These are phyloP conservation scores for Leishmania arabica DNA, from an alignment of 208 protist genomes.

Conservation along the genomic window DNA sequence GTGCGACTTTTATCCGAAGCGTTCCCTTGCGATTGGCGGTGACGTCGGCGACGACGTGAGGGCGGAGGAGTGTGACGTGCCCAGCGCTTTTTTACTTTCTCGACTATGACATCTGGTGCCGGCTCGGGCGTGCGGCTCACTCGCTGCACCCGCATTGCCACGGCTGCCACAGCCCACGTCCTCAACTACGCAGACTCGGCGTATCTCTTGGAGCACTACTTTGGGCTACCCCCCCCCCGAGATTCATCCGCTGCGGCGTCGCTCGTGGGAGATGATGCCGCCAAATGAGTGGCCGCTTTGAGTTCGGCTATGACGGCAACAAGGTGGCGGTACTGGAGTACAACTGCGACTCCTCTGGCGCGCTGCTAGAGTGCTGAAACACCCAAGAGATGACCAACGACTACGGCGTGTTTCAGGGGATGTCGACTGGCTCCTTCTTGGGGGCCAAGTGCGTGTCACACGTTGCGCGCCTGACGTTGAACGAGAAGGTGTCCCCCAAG, in stretches of 20 bases:
- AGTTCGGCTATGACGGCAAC: constrained; percentile 82
- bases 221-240: constrained; percentile 58
- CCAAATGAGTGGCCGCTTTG: constrained; percentile 68
- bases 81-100: constrained; percentile 68
- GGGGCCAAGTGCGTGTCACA: constrained; percentile 53
- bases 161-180: constrained; percentile 63
- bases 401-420: constrained; percentile 57
- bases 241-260: constrained; percentile 62
- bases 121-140: constrained; percentile 56
- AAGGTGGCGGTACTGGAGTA: constrained; percentile 77
- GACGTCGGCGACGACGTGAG: constrained; percentile 32
- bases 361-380: constrained; percentile 77
- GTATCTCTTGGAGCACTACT: constrained; percentile 71
- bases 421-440: constrained; percentile 74
- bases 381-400: constrained; percentile 81
- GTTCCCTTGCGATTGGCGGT: constrained; percentile 43
- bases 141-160: constrained; percentile 70
- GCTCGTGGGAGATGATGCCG: constrained; percentile 57
- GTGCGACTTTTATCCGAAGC: constrained; percentile 70
- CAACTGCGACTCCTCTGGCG: constrained; percentile 82
- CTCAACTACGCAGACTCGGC: constrained; percentile 51
- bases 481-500: constrained; percentile 46
- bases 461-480: constrained; percentile 49
- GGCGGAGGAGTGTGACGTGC: constrained; percentile 46
- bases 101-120: constrained; percentile 82